Evolutionary conservation across 495 filamentous ascomycete species (phyloP).

Genomic region (Bacidia rubella): DNA sequence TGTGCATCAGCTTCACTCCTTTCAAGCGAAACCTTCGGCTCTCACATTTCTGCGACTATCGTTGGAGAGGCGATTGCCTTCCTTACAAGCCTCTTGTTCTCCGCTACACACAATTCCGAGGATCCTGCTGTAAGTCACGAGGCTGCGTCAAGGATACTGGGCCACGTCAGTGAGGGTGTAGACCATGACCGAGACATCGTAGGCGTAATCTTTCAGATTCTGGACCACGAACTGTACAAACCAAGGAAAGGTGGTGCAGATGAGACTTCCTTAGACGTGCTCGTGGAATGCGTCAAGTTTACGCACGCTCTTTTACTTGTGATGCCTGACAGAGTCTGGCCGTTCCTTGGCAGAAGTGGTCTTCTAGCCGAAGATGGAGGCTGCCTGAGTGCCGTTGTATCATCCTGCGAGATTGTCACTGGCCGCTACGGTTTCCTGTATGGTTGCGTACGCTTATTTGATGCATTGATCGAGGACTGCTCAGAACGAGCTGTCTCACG

Average conservation of each 20-base stretch:
- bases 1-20: slow-evolving; percentile 27
- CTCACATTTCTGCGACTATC: slow-evolving; percentile 28
- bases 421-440: slow-evolving; percentile 67
- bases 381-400: slow-evolving; percentile 57
- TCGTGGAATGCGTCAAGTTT: slow-evolving; percentile 68
- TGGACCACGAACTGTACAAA: slow-evolving; percentile 51
- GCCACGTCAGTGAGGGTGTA: slow-evolving; percentile 60
- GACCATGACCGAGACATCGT: slow-evolving; percentile 64
- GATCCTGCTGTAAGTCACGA: slow-evolving; percentile 13
- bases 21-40: slow-evolving; percentile 26
- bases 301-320: slow-evolving; percentile 53
- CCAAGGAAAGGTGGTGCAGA: slow-evolving; percentile 28
- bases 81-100: slow-evolving; percentile 41
- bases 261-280: slow-evolving; percentile 44
- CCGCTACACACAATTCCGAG: slow-evolving; percentile 21
- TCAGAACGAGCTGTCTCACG: slow-evolving; percentile 58
- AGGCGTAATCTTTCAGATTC: slow-evolving; percentile 65
- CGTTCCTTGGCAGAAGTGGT: slow-evolving; percentile 65
- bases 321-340: slow-evolving; percentile 76
- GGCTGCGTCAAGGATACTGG: slow-evolving; percentile 43
- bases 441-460: slow-evolving; percentile 57
- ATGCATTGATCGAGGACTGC: slow-evolving; percentile 61
- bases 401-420: slow-evolving; percentile 57
- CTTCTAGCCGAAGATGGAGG: slow-evolving; percentile 65
- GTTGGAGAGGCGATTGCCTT: slow-evolving; percentile 52